Evolutionary conservation across 257 asterid species (phyloP).

Genomic region (Perilla frutescens): DNA sequence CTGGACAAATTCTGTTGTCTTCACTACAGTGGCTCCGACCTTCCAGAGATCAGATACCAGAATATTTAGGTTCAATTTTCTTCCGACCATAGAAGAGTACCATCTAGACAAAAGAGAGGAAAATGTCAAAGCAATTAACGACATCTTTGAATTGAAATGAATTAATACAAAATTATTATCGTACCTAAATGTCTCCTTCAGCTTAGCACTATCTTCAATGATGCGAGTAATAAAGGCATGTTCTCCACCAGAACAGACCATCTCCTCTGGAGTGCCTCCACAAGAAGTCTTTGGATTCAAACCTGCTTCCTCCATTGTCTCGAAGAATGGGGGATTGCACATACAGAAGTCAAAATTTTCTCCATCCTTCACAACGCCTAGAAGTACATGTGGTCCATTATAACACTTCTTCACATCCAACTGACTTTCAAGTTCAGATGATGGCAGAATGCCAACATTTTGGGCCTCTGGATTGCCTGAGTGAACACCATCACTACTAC

Average conservation of each 20-base stretch:
- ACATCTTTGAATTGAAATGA: not conserved
- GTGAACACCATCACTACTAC: conserved; percentile 32
- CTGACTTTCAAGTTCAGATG: conserved; percentile 34
- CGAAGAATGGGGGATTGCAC: conserved; percentile 98
- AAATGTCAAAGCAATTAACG: not conserved
- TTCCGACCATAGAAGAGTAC: conserved; percentile 96
- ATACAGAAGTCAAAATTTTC: conserved; percentile 91
- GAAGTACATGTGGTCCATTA: conserved; percentile 62
- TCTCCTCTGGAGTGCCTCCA: conserved; percentile 91
- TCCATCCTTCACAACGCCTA: conserved; percentile 72
- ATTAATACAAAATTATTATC: not conserved
- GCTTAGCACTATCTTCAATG: conserved; percentile 74
- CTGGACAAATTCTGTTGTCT: conserved; percentile 94
- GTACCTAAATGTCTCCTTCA: conserved; percentile 73
- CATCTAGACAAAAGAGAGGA: conserved; percentile 59
- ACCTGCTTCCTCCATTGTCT: conserved; percentile 90
- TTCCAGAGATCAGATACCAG: conserved; percentile 79
- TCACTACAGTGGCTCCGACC: conserved; percentile 78
- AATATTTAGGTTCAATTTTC: conserved; percentile 76
- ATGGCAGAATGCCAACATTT: conserved; percentile 27
- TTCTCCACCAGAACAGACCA: conserved; percentile 96
- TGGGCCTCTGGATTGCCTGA: conserved; percentile 24
- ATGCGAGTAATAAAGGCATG: conserved; percentile 72
- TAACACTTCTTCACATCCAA: conserved; percentile 36
- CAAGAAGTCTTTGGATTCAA: conserved; percentile 91